Base-by-base conservation (phyloP, 2,329 filamentous ascomycete species). In the Rachicladosporium sp. region DNA sequence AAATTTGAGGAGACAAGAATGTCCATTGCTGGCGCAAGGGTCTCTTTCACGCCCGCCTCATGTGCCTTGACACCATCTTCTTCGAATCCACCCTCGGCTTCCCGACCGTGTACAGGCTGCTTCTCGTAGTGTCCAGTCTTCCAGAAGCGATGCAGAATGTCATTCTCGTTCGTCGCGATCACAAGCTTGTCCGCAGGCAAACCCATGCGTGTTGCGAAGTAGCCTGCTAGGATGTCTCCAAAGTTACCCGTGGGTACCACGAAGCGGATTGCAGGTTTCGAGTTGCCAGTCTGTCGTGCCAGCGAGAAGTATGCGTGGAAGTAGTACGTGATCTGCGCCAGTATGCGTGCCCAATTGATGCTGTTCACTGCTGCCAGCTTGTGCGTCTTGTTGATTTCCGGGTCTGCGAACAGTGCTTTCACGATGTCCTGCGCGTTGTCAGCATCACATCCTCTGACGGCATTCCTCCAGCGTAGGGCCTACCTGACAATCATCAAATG, bases 291-390 rank as follows among this genome's bases (percentile, higher is more conserved):
- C 3, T 75, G 74, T 37, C 71, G 68, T 44, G 70, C 71, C 29
- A 98, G 77, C 10, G 79, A 68, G 65, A 95, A 94, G 71, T 96
- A 96, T 9, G 91, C 79, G 63, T 91, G 73, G 69, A 95, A 93
- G 71, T 94, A 98, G 73, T 94, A 96, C 44, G 85, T 86, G 48
- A 93, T 95, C 67, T 98, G 91, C 9, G 91, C 89, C 30, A 98
- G 74, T 51, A 98, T 96, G 51, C 91, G 75, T 2, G 88, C 83
- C 75, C 82, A 95, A 67, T 96, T 96, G 67, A 96, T 96, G 34
- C 83, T 91, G 69, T 96, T 96, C 50, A 96, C 86, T 33, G 91
- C 89, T 31, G 83, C 89, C 33, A 96, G 80, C 50, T 85, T 86
- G 56, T 89, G 76, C 2, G 75, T 78, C 50, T 73, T 68, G 69